phyloP scores from a whole-genome alignment of 2,329 filamentous ascomycete species.

The Colletotrichum sp. region DNA sequence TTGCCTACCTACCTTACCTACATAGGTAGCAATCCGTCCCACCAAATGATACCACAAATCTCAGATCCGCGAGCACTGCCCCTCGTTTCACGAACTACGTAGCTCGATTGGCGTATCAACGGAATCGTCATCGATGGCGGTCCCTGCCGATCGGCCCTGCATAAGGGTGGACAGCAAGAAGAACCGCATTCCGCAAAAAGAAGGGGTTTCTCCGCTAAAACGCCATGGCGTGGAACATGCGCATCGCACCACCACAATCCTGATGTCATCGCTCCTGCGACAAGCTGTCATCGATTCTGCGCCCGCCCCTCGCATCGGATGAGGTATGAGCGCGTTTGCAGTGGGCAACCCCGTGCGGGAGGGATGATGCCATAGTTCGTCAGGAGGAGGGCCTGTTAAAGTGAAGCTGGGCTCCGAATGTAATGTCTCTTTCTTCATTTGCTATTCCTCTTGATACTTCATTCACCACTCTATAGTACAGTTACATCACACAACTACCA shows the following conservation, averaged over 20 bases:
- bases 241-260: not conserved
- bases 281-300: constrained; percentile 22
- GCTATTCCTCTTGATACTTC: not conserved
- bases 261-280: constrained; percentile 20
- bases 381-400: not conserved
- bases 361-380: constrained; percentile 21
- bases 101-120: constrained; percentile 11
- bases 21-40: too few relatives aligned
- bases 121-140: constrained; percentile 11
- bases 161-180: not conserved
- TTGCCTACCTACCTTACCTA: too few relatives aligned
- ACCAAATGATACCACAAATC: not conserved
- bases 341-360: not conserved
- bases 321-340: not conserved
- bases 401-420: not conserved
- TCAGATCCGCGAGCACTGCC: not conserved
- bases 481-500: accelerated
- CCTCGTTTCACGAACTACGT: not conserved
- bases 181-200: not conserved
- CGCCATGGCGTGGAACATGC: not conserved
- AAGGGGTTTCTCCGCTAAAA: not conserved
- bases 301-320: not conserved
- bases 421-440: not conserved
- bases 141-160: constrained; percentile 5
- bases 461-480: not conserved